phyloP scores from a whole-genome alignment of 1,139 yeast species.

The Sugiyamaella grinbergsii region DNA sequence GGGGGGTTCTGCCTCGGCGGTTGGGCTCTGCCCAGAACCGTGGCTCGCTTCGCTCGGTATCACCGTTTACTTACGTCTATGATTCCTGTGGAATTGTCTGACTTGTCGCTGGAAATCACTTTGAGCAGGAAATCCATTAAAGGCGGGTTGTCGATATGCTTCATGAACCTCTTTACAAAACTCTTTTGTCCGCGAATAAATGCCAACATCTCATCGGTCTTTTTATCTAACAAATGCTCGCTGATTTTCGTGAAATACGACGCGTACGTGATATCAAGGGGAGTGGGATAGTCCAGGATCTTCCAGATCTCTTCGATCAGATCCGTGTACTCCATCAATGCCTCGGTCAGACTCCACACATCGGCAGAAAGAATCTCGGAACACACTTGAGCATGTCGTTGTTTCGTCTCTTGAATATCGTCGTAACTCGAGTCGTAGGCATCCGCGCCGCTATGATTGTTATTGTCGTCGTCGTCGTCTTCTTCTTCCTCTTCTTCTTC shows the following conservation, averaged over 20 bases:
- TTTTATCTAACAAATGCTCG: slow-evolving; percentile 90
- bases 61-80: slow-evolving; percentile 47
- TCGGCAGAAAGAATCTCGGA: slow-evolving; percentile 91
- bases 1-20: not conserved
- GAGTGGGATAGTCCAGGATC: slow-evolving; percentile 63
- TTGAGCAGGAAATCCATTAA: slow-evolving; percentile 80
- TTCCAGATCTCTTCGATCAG: slow-evolving; percentile 77
- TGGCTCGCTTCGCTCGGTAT: slow-evolving; percentile 8
- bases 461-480: slow-evolving; percentile 34
- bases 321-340: slow-evolving; percentile 75
- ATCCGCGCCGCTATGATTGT: slow-evolving; percentile 29
- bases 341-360: slow-evolving; percentile 92
- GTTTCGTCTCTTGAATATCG: slow-evolving; percentile 42
- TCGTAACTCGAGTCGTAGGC: slow-evolving; percentile 36
- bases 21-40: slow-evolving; percentile 9
- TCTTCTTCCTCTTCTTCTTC: slow-evolving; percentile 34
- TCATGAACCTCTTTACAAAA: slow-evolving; percentile 68
- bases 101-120: slow-evolving; percentile 76
- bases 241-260: slow-evolving; percentile 92
- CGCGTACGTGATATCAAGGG: slow-evolving; percentile 74
- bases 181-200: slow-evolving; percentile 66
- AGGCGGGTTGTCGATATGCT: slow-evolving; percentile 82
- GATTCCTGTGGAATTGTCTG: slow-evolving; percentile 75
- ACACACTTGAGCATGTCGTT: slow-evolving; percentile 79
- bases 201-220: slow-evolving; percentile 76